Percentiles rank a stretch among this genome's conserved stretches.
Conservation (phyloP, 441 rosid species). For the Pelargonium australe region DNA sequence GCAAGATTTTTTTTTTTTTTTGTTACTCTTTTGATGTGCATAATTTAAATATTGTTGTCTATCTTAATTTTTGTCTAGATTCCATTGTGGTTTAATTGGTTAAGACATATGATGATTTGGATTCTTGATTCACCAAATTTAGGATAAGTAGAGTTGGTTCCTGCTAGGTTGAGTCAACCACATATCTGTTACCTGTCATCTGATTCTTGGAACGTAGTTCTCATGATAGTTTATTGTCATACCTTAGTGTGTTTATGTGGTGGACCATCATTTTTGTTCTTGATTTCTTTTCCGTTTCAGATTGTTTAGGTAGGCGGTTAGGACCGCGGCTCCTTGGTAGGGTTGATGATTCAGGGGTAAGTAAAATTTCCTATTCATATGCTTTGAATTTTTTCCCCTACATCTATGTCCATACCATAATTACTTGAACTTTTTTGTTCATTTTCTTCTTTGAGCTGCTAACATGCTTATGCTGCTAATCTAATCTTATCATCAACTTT, state of each 20-base stretch:
- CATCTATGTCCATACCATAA: background rate
- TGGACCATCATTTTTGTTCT: slow-evolving; percentile 18
- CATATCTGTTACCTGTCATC: background rate
- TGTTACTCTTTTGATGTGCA: background rate
- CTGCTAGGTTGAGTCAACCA: background rate
- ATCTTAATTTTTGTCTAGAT: background rate
- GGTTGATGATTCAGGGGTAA: slow-evolving; percentile 94
- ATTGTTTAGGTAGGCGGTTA: slow-evolving; percentile 94
- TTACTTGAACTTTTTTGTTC: background rate
- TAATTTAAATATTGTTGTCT: background rate
- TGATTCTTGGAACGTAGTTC: background rate
- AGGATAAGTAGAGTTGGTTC: background rate
- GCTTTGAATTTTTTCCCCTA: background rate
- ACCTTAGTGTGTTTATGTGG: slow-evolving; percentile 12
- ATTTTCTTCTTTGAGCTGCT: slow-evolving; percentile 2
- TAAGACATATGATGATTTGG: background rate
- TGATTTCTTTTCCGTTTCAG: slow-evolving; percentile 37
- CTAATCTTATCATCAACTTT: slow-evolving; percentile 18
- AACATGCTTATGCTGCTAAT: slow-evolving; percentile 19
- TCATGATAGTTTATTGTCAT: background rate
- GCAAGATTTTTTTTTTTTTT: background rate
- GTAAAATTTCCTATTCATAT: slow-evolving; percentile 13
- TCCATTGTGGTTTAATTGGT: background rate
- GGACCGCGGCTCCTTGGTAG: slow-evolving; percentile 94
- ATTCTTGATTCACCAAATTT: background rate